These are phyloP conservation scores for Luzula sylvatica DNA, from an alignment of 176 grass and related monocot species.

Conservation along the genomic window DNA sequence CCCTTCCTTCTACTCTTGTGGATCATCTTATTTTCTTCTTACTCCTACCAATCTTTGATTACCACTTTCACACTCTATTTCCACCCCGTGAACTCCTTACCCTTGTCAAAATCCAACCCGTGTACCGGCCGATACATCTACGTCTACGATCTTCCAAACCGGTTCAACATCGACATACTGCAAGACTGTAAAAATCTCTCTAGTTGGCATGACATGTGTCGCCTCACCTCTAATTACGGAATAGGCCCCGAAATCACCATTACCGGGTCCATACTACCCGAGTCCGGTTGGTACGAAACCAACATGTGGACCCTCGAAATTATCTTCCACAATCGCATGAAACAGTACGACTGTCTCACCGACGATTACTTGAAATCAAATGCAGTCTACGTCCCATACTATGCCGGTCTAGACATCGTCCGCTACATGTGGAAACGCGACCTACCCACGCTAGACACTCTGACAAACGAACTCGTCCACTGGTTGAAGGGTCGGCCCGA, in stretches of 20 bases:
- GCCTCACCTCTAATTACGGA: conserved; percentile 43
- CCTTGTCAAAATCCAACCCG: neutral
- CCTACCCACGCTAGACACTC: neutral
- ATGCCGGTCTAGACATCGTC: conserved; percentile 21
- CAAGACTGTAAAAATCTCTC: conserved; percentile 10
- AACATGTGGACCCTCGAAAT: conserved; percentile 23
- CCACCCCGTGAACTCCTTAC: neutral
- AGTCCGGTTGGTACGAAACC: conserved; percentile 17
- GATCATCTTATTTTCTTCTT: neutral
- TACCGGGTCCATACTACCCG: neutral
- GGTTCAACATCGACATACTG: conserved; percentile 22
- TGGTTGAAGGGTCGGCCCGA: conserved; percentile 23
- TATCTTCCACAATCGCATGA: conserved; percentile 36
- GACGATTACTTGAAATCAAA: conserved; percentile 14
- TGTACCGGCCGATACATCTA: conserved; percentile 11
- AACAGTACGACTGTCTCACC: conserved; percentile 30
- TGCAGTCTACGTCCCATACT: conserved; percentile 24
- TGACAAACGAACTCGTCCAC: neutral
- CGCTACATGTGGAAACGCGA: conserved; percentile 18
- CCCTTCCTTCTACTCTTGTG: neutral
- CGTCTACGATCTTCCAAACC: conserved; percentile 10
- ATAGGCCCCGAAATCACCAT: conserved; percentile 35
- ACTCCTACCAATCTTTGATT: neutral
- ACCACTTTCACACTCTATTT: neutral
- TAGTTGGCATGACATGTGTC: conserved; percentile 41